These are phyloP conservation scores for Teratosphaeria nubilosa DNA, from an alignment of 2,329 filamentous ascomycete species.

Conservation along the genomic window DNA sequence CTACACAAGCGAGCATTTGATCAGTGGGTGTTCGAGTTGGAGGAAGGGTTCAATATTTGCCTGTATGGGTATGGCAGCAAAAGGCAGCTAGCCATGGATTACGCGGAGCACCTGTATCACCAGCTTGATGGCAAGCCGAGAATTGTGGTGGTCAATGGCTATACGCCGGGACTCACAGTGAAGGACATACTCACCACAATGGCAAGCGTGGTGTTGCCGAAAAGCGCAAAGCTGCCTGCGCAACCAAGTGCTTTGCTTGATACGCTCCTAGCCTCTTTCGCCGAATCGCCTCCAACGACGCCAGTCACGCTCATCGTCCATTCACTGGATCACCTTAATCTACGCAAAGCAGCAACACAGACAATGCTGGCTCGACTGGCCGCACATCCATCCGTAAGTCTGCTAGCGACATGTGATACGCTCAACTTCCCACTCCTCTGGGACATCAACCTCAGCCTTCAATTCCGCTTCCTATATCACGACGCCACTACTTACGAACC, in stretches of 20 bases:
- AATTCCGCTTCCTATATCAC: conserved; percentile 82
- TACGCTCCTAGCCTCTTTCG: conserved; percentile 52
- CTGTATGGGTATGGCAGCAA: conserved; percentile 93
- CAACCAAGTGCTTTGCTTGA: conserved; percentile 61
- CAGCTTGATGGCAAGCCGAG: conserved; percentile 31
- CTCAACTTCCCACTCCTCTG: conserved; percentile 81
- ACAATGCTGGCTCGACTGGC: conserved; percentile 66
- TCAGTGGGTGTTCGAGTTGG: conserved; percentile 87
- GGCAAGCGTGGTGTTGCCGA: conserved; percentile 48
- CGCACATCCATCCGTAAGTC: conserved; percentile 57
- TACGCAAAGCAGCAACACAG: conserved; percentile 63
- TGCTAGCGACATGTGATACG: conserved; percentile 77
- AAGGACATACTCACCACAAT: conserved; percentile 63
- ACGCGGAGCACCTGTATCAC: conserved; percentile 60
- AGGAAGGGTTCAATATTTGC: conserved; percentile 78
- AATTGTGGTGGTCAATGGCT: conserved; percentile 82
- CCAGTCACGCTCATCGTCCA: conserved; percentile 49
- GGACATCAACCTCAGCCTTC: conserved; percentile 74
- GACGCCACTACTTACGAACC: conserved; percentile 84
- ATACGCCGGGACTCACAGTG: conserved; percentile 55
- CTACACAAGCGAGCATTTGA: conserved; percentile 74
- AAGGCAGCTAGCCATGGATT: conserved; percentile 59
- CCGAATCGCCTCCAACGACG: conserved; percentile 29
- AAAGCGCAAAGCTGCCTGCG: conserved; percentile 46
- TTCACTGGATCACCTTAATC: conserved; percentile 69